Evolutionary conservation across 2,329 filamentous ascomycete species (phyloP).

Genomic region (Epichloe baconii): DNA sequence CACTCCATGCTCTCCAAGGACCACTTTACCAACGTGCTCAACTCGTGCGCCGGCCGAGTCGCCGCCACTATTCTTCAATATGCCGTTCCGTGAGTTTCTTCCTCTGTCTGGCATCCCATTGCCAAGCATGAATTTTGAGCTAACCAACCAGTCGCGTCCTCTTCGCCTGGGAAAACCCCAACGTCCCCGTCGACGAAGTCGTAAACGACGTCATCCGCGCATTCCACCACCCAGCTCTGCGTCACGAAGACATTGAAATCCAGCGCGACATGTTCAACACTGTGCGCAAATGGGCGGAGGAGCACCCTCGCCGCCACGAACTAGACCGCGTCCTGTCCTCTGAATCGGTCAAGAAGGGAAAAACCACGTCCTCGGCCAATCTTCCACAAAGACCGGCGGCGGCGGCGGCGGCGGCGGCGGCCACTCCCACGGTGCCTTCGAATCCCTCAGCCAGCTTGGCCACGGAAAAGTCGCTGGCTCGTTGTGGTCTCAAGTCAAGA

Average conservation of each 20-base stretch:
- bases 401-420: slow-evolving; percentile 14
- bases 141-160: slow-evolving; percentile 45
- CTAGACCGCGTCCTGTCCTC: slow-evolving; percentile 69
- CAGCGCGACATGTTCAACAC: slow-evolving; percentile 83
- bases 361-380: slow-evolving; percentile 52
- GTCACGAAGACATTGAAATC: slow-evolving; percentile 62
- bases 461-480: slow-evolving; percentile 46
- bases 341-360: slow-evolving; percentile 66
- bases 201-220: slow-evolving; percentile 66
- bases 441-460: slow-evolving; percentile 30
- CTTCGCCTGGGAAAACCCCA: slow-evolving; percentile 84
- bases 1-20: slow-evolving; percentile 78
- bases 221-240: slow-evolving; percentile 82
- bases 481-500: slow-evolving; percentile 48
- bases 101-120: not conserved
- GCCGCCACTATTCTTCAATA: slow-evolving; percentile 72
- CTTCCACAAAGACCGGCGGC: slow-evolving; percentile 16
- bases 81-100: slow-evolving; percentile 53
- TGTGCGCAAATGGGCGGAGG: slow-evolving; percentile 68
- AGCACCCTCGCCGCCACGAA: slow-evolving; percentile 50
- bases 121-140: too few relatives aligned
- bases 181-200: slow-evolving; percentile 71
- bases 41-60: slow-evolving; percentile 62
- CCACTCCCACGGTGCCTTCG: slow-evolving; percentile 30
- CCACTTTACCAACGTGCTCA: slow-evolving; percentile 69